Percentiles rank a stretch among this genome's conserved stretches.
Conservation (phyloP, 1,284 basidiomycete genomes). For the Naganishia albida region DNA sequence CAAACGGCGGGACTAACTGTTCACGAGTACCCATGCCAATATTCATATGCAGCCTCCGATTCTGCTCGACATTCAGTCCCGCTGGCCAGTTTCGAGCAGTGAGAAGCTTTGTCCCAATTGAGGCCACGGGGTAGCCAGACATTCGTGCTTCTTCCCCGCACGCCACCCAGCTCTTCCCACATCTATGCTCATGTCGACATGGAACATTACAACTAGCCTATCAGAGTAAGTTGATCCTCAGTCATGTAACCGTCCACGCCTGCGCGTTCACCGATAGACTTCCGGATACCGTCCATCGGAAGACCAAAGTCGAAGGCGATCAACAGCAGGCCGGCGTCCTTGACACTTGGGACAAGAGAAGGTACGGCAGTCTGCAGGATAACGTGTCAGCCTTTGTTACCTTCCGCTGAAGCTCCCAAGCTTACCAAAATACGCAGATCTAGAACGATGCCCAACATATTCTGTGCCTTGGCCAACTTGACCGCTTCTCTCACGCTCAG, state of each 20-base stretch:
- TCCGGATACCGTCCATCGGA: conserved; percentile 50
- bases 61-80: not conserved
- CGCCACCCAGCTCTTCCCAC: too few species aligned
- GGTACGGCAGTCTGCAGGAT: conserved; percentile 63
- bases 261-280: conserved; percentile 46
- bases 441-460: conserved; percentile 87
- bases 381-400: conserved; percentile 15
- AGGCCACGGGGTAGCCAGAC: too few species aligned
- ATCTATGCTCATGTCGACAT: too few species aligned
- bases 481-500: conserved; percentile 84
- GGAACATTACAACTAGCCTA: conserved; percentile 7
- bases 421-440: conserved; percentile 83
- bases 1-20: conserved; percentile 27
- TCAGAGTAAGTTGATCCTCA: conserved; percentile 45
- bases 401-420: conserved; percentile 29
- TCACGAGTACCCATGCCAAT: not conserved
- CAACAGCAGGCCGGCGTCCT: conserved; percentile 83
- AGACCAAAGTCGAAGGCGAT: conserved; percentile 69
- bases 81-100: too few species aligned
- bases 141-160: too few species aligned
- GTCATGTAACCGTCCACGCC: conserved; percentile 53
- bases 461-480: conserved; percentile 90
- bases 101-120: too few species aligned
- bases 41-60: not conserved
- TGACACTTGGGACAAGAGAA: conserved; percentile 78